Evolutionary conservation across 768 basidiomycete species (phyloP), one percentile per base, ranked within the genome.

Genomic region (Termitomyces sp.): DNA sequence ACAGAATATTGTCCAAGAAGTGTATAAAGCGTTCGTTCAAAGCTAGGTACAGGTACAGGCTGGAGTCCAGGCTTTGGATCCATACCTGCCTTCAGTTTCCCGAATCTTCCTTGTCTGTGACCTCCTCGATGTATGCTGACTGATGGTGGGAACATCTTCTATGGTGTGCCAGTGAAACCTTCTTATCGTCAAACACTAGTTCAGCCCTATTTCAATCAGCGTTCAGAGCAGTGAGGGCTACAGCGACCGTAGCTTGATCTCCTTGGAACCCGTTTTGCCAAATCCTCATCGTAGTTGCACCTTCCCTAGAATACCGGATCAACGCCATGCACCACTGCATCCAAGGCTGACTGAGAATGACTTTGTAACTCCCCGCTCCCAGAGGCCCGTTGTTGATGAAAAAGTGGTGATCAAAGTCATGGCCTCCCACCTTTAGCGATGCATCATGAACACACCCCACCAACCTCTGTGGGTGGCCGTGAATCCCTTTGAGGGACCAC

Each of bases 401-500:
- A 22, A 70, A 64, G 34, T n/a, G n/a, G n/a, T n/a, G n/a, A n/a
- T n/a, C n/a, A n/a, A n/a, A n/a, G n/a, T n/a, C n/a, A n/a, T n/a
- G 69, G 67, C 64, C 63, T 0, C 64, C 64, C 4, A 71, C 34
- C 13, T 39, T 39, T 0, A 72, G 12, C 0, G 63, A 57, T 0
- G 58, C 62, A n/a, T 72, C 62, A 0, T 53, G 24, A 12, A 52
- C 50, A 22, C 64, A 66, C 0, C 70, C 69, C 2, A 57, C 37
- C 0, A 72, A 51, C 0, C 55, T 57, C 0, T 64, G 60, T 2
- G 65, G 43, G 6, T 51, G 42, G 2, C 68, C 62, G 20, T 67
- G 59, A 2, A 72, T 64, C 0, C 70, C 71, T 37, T 62, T 64
- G 0, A 72, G 56, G 0, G 69, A 64, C 71, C 71, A 72, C 0